Base-by-base conservation (phyloP, 2,329 filamentous ascomycete species). In the Colletotrichum navitas region DNA sequence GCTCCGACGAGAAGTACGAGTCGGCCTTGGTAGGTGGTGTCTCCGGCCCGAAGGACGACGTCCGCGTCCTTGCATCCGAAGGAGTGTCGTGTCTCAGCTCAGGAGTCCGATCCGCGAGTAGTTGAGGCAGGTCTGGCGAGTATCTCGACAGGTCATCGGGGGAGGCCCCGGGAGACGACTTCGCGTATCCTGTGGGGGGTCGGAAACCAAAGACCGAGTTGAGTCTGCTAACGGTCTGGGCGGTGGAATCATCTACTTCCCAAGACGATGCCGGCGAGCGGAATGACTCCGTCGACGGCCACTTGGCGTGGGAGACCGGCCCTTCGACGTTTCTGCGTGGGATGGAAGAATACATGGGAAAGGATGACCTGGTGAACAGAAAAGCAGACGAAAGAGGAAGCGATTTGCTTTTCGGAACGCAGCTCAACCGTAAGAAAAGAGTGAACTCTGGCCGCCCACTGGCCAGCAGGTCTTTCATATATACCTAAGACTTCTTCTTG, bases 21-120 rank as follows among this genome's bases (percentile, higher is more conserved):
- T 71, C 69, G n/a, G 55, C 60, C 29, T 41, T 71, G 16, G 65
- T 64, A 36, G 69, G 69, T 1, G 69, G 69, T 21, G 65, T 71
- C 60, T 71, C 69, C 47, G 69, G 69, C 1, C 65, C 69, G 39
- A 68, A 71, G 3, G 69, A 71, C 8, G 69, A 71, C 10, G 69
- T 71, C 24, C 69, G 52, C 29, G 69, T 69, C 24, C 69, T 54
- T 24, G 24, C 41, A 24, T 71, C 69, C 26, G 69, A 64, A 36
- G 69, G 69, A 5, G 65, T 71, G 55, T 71, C 69, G 24, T 71
- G 69, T 16, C 65, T 65, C 51, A 71, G 65, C 29, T 71, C 69
- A n/a, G 69, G 69, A 3, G 59, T 71, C 11, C 39, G 52, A 18
- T 71, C 65, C 29, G 36, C 39, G 34, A 21, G 34, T 7, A 63